Conservation (phyloP, 2,329 filamentous ascomycete genomes). For the Xylariales sp. region DNA sequence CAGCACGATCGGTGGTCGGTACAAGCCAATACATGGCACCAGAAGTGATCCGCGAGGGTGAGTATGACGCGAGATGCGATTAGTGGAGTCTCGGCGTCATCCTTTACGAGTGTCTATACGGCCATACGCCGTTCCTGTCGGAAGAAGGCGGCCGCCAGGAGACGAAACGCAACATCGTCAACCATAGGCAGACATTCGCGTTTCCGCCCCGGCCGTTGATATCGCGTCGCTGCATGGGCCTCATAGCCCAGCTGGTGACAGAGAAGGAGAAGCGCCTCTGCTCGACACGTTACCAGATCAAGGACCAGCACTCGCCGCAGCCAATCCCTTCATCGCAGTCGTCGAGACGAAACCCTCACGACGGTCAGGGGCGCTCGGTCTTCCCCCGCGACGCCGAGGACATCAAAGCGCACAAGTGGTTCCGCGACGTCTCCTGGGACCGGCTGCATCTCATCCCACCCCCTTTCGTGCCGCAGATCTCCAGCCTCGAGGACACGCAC, state of each 20-base stretch:
- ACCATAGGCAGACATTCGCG: slow-evolving; percentile 63
- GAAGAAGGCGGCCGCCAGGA: slow-evolving; percentile 67
- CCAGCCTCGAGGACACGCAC: slow-evolving; percentile 66
- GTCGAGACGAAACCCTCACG: slow-evolving; percentile 24
- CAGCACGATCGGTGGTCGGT: slow-evolving; percentile 83
- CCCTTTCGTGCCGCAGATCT: slow-evolving; percentile 75
- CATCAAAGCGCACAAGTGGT: slow-evolving; percentile 86
- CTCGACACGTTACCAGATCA: slow-evolving; percentile 66
- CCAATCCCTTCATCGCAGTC: slow-evolving; percentile 7
- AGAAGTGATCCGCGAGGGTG: slow-evolving; percentile 76
- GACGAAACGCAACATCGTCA: slow-evolving; percentile 81
- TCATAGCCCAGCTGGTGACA: slow-evolving; percentile 68
- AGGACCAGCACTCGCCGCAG: slow-evolving; percentile 41
- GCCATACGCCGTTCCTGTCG: slow-evolving; percentile 82
- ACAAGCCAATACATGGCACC: slow-evolving; percentile 99
- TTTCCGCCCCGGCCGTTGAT: slow-evolving; percentile 66
- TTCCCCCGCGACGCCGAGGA: slow-evolving; percentile 81
- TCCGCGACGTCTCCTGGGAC: slow-evolving; percentile 74
- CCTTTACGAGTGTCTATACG: slow-evolving; percentile 89
- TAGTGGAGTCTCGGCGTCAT: slow-evolving; percentile 97
- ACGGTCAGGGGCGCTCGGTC: slow-evolving; percentile 55
- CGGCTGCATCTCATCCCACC: slow-evolving; percentile 65
- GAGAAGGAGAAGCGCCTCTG: slow-evolving; percentile 74
- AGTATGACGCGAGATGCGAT: slow-evolving; percentile 90
- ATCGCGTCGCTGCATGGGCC: slow-evolving; percentile 67